A percentile compares a stretch with the other conserved stretches of the same genome.
Conservation (phyloP, 768 basidiomycete species). For the Phlebiopsis gigantea region DNA sequence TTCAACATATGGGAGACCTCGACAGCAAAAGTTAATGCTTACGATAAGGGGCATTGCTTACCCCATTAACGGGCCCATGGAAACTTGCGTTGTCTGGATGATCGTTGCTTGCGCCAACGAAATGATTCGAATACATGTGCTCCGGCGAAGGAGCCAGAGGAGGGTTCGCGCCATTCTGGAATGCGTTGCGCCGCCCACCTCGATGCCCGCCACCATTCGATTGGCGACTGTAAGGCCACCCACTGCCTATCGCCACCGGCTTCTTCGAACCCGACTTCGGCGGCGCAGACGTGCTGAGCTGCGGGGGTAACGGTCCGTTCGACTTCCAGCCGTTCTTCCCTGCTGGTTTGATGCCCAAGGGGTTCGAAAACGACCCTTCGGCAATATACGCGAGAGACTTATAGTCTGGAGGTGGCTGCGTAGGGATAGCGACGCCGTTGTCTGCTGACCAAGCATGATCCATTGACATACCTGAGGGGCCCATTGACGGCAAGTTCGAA, state of each 20-base stretch:
- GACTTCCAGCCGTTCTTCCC: neutral
- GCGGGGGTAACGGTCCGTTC: slow-evolving; percentile 1
- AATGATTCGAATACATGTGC: too few relatives aligned
- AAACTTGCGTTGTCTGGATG: too few relatives aligned
- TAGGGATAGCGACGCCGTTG: too few relatives aligned
- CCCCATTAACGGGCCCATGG: too few relatives aligned
- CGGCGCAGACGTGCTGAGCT: slow-evolving; percentile 8
- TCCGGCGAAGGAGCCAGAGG: slow-evolving; percentile 24
- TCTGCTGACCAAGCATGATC: slow-evolving; percentile 3
- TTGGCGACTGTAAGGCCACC: slow-evolving; percentile 38
- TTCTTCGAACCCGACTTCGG: slow-evolving; percentile 31
- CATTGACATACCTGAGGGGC: neutral
- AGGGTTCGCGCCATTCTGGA: neutral
- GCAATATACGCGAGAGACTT: slow-evolving; percentile 35
- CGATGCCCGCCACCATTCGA: neutral
- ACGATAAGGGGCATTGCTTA: too few relatives aligned
- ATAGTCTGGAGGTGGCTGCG: slow-evolving; percentile 30
- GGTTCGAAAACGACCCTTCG: slow-evolving; percentile 44
- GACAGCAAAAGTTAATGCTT: too few relatives aligned
- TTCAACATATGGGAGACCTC: too few relatives aligned
- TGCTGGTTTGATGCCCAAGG: slow-evolving; percentile 51
- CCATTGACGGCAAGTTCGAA: neutral
- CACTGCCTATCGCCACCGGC: slow-evolving; percentile 41
- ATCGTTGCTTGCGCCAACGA: too few relatives aligned
- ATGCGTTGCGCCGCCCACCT: neutral